These are phyloP conservation scores for Alternaria sp. DNA, from an alignment of 2,329 filamentous ascomycete species.

Conservation along the genomic window DNA sequence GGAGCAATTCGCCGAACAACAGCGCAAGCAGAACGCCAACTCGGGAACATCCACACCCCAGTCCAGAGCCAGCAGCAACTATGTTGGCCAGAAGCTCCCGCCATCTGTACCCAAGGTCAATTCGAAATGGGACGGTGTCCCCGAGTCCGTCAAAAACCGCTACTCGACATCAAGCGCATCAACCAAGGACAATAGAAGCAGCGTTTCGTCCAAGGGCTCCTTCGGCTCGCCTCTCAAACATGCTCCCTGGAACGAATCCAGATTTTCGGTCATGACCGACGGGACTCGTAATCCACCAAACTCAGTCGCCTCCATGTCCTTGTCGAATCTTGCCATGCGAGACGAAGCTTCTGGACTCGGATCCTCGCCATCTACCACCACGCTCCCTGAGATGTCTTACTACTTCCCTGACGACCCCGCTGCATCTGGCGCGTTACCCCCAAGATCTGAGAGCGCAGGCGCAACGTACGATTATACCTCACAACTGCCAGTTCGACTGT, in stretches of 20 bases:
- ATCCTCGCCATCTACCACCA: slow-evolving; percentile 32
- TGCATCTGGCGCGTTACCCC: slow-evolving; percentile 25
- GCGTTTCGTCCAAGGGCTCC: slow-evolving; percentile 27
- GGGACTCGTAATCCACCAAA: slow-evolving; percentile 43
- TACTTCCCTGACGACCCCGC: slow-evolving; percentile 38
- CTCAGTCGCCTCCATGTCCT: slow-evolving; percentile 37
- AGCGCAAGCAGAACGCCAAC: slow-evolving; percentile 50
- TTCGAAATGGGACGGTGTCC: slow-evolving; percentile 64
- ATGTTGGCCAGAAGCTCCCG: slow-evolving; percentile 57
- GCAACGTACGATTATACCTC: slow-evolving; percentile 2
- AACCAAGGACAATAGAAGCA: slow-evolving; percentile 30
- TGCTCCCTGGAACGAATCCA: slow-evolving; percentile 26
- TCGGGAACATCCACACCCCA: slow-evolving; percentile 31
- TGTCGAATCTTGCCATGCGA: slow-evolving; percentile 15
- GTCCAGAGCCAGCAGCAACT: slow-evolving; percentile 25
- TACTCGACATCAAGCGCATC: slow-evolving; percentile 20
- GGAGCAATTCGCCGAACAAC: slow-evolving; percentile 56
- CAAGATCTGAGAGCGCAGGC: slow-evolving; percentile 2
- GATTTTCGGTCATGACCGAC: slow-evolving; percentile 34
- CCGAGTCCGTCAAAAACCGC: slow-evolving; percentile 50
- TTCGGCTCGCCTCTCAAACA: slow-evolving; percentile 18
- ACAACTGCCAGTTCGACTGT: slow-evolving; percentile 13
- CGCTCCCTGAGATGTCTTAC: slow-evolving; percentile 38
- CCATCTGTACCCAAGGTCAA: slow-evolving; percentile 62
- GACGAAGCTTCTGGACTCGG: slow-evolving; percentile 14